Evolutionary conservation across 441 rosid species (phyloP).

Genomic region (Aleurites moluccanus): DNA sequence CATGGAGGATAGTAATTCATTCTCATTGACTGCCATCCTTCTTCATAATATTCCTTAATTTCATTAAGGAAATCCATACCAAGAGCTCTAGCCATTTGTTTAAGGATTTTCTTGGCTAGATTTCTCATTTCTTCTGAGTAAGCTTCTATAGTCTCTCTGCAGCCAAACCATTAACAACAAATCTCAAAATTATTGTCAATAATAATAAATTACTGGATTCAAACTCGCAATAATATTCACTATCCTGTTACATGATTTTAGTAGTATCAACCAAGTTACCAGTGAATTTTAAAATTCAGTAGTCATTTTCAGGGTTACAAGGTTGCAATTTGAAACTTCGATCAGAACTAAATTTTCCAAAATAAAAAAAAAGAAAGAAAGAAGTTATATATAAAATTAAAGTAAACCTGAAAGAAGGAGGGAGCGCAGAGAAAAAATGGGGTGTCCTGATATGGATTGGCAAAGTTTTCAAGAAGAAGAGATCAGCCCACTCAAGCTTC

Average conservation of each 20-base stretch:
- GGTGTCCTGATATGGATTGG: conserved; percentile 45
- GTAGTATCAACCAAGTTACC: no score
- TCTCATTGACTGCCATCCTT: conserved; percentile 24
- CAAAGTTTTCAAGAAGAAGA: conserved; percentile 39
- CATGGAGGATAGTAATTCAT: conserved; percentile 50
- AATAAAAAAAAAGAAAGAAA: neutral
- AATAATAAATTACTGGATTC: no score
- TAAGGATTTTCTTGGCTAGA: conserved; percentile 19
- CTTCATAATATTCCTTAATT: conserved; percentile 19
- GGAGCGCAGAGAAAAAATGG: conserved; percentile 48
- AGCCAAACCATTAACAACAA: neutral
- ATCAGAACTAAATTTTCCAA: no score
- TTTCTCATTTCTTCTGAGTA: conserved; percentile 20
- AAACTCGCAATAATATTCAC: no score
- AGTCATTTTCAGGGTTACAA: no score
- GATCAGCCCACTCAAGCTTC: conserved; percentile 58
- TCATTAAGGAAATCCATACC: conserved; percentile 8
- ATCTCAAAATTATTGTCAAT: no score
- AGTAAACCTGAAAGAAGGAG: conserved; percentile 49
- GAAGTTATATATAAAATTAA: no score
- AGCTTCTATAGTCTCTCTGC: conserved; percentile 24
- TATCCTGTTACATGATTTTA: no score
- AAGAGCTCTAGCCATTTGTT: conserved; percentile 26
- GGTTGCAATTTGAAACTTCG: no score
- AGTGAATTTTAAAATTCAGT: no score